Evolutionary conservation across 495 filamentous ascomycete genomes (phyloP).

Genomic region (Aeminium ludgeri): DNA sequence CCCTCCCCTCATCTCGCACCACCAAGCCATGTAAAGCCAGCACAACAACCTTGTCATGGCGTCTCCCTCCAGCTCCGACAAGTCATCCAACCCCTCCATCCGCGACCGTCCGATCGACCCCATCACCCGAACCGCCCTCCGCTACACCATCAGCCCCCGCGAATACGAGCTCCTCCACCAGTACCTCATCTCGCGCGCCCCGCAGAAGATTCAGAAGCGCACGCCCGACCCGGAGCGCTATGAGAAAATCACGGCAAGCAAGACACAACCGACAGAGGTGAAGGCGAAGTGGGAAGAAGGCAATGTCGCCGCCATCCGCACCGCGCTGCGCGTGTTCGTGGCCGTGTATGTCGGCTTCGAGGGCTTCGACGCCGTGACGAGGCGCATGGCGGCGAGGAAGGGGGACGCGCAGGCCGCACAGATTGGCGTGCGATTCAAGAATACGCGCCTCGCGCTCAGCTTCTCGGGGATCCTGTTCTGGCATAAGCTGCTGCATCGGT

Average conservation of each 20-base stretch:
- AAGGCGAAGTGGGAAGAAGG: no score
- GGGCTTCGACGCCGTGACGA: conserved; percentile 42
- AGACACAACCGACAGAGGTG: conserved; percentile 27
- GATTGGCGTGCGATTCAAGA: background rate
- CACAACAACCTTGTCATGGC: no score
- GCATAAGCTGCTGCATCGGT: conserved; percentile 78
- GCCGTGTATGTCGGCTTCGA: conserved; percentile 53
- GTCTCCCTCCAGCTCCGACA: no score
- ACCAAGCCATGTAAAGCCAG: no score
- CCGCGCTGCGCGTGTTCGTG: conserved; percentile 58
- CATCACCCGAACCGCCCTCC: conserved; percentile 58
- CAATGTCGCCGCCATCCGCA: conserved; percentile 63
- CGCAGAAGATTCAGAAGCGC: conserved; percentile 35
- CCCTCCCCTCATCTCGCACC: no score
- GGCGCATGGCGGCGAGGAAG: conserved; percentile 19
- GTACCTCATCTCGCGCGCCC: conserved; percentile 53
- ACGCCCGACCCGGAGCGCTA: conserved; percentile 41
- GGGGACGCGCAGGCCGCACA: conserved; percentile 16
- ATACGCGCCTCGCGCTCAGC: conserved; percentile 43
- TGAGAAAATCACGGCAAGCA: conserved; percentile 32
- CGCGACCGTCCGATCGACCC: conserved; percentile 35
- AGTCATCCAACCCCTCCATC: conserved; percentile 3
- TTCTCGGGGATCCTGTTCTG: conserved; percentile 70
- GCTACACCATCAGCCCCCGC: conserved; percentile 66
- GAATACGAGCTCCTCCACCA: conserved; percentile 73